Evolutionary conservation across 495 filamentous ascomycete species (phyloP), one percentile per base, ranked within the genome.

Genomic region (Chaetomidium leptoderma): DNA sequence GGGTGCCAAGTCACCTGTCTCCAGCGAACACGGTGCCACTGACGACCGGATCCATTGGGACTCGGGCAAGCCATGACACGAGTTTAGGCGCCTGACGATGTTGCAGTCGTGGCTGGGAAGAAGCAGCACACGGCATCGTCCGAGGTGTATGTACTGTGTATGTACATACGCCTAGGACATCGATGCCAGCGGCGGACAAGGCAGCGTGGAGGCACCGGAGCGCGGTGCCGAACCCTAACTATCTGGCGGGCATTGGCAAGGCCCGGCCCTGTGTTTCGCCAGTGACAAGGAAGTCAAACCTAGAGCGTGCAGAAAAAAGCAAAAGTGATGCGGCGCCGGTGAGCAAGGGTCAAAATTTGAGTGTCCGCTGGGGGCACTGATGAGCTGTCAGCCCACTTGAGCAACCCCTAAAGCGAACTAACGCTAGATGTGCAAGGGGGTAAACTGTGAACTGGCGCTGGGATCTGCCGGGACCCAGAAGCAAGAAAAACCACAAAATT

Each of bases 1-100:
- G 61, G 47, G 48, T 48, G 64, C 67, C 67, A 70, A 63, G 62
- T 67, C 64, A 70, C 48, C 49, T 24, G 19, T 30, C 48, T 40
- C 50, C 44, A 23, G 49, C 45, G 29, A 35, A 50, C 26, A 49
- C 27, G 47, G 59, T 66, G 57, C 54, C 58, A 62, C 66, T 60
- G 46, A 46, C 49, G 49, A 58, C 33, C 30, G 52, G 43, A 59
- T 63, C 56, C 65, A 63, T 66, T 66, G 60, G 60, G 53, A 60
- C 39, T 55, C 42, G 55, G 43, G 54, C 19, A 39, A 35, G 60
- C 58, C 60, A 65, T 60, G 66, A 51, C 63, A 58, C 45, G 47
- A 40, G 49, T 14, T 35, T 47, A 53, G 50, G 35, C n/a, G n/a
- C 55, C 45, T 42, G 36, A 50, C 36, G 45, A 21, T 53, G 42